Evolutionary conservation across 1,139 yeast species (phyloP).

Genomic region (Lodderomyces margitis): DNA sequence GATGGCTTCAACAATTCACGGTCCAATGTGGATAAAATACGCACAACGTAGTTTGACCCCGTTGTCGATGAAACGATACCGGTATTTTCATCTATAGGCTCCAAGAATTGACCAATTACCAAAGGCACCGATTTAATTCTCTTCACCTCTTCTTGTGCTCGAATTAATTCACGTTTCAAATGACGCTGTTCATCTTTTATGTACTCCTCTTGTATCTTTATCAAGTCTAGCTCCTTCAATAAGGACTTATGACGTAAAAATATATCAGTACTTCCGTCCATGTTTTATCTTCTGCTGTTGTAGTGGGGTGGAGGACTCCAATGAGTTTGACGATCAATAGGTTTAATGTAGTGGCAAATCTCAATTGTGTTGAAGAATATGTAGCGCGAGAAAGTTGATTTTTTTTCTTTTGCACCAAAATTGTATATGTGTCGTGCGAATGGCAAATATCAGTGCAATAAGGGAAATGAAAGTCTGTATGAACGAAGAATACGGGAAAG

Average conservation of each 20-base stretch:
- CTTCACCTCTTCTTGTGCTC: constrained; percentile 98
- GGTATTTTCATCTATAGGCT: constrained; percentile 94
- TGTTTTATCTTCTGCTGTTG: constrained; percentile 16
- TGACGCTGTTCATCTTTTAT: constrained; percentile 98
- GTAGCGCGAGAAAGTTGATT: background rate
- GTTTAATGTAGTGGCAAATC: constrained; percentile 7
- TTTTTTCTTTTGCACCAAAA: background rate
- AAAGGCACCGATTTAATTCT: constrained; percentile 96
- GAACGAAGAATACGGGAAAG: too few species aligned
- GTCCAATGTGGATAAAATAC: constrained; percentile 90
- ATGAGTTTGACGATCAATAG: background rate
- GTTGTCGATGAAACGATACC: constrained; percentile 98
- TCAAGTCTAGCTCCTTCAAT: constrained; percentile 83
- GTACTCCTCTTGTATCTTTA: constrained; percentile 88
- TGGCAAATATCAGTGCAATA: background rate
- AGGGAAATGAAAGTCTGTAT: too few species aligned
- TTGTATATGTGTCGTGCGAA: background rate
- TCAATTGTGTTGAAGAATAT: constrained; percentile 1
- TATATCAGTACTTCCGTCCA: constrained; percentile 46
- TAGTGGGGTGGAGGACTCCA: constrained; percentile 13
- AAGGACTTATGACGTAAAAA: constrained; percentile 81
- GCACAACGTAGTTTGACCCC: constrained; percentile 94
- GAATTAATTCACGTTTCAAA: constrained; percentile 84
- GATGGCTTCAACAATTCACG: constrained; percentile 93
- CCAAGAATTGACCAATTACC: constrained; percentile 96